Conservation (phyloP, 164 flowering plant species). For the Saururus chinensis region DNA sequence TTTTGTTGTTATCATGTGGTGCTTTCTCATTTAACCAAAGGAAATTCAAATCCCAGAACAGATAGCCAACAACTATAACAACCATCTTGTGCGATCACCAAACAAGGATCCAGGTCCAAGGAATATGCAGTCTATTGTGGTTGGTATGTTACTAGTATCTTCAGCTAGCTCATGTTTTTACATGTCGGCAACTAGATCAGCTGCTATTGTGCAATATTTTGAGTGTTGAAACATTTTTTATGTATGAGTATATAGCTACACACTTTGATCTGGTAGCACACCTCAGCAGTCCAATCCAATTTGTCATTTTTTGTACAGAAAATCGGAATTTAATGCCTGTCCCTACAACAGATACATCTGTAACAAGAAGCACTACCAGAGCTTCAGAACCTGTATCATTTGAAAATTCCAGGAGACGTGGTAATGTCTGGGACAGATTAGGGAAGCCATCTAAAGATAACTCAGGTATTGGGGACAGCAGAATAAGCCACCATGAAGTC, state of each 20-base stretch:
- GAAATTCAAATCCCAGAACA: conserved; percentile 16
- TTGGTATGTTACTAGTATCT: conserved; percentile 1
- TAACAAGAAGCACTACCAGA: conserved; percentile 6
- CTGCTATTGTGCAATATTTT: background rate
- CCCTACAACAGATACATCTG: conserved; percentile 2
- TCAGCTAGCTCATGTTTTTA: no score
- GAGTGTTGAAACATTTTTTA: background rate
- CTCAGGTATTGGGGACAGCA: background rate
- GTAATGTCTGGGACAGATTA: conserved; percentile 43
- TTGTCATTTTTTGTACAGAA: no score
- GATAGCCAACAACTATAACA: conserved; percentile 9
- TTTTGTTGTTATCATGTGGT: conserved; percentile 4
- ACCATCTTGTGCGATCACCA: conserved; percentile 5
- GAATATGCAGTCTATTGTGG: conserved; percentile 11
- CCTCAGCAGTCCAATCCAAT: no score
- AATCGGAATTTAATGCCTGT: background rate
- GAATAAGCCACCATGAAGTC: background rate
- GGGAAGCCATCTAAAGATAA: conserved; percentile 22
- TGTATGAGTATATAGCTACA: background rate
- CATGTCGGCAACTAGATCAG: background rate
- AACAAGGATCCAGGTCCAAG: conserved; percentile 10
- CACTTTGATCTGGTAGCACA: no score
- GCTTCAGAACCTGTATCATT: conserved; percentile 4
- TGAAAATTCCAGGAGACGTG: conserved; percentile 11
- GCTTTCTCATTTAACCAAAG: conserved; percentile 13